phyloP scores from a whole-genome alignment of 139 green algal genomes.

The Closterium sp. region DNA sequence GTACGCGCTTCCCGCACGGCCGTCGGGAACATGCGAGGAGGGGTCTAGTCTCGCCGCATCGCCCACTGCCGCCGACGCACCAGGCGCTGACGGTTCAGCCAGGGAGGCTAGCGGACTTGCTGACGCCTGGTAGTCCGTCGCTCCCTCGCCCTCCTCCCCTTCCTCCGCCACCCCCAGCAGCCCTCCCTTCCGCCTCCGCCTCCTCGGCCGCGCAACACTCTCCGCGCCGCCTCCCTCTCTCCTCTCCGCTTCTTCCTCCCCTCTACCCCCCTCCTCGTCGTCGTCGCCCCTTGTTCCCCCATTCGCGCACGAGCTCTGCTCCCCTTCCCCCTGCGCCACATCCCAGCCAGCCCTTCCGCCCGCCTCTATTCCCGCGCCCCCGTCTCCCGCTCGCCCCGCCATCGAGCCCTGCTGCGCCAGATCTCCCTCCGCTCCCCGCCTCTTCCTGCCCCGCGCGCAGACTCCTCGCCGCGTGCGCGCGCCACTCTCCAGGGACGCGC shows the following conservation, averaged over 20 bases:
- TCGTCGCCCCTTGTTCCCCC: neutral
- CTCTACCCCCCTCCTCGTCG: neutral
- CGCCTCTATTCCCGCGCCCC: neutral
- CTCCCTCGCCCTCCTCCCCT: neutral
- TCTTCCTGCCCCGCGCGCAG: neutral
- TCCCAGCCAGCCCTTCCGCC: too few relatives aligned
- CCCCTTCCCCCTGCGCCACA: neutral
- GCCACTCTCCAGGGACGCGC: neutral
- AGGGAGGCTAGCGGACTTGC: too few relatives aligned
- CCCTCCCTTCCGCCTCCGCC: neutral
- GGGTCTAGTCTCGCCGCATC: too few relatives aligned
- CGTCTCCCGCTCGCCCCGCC: neutral
- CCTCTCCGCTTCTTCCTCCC: neutral
- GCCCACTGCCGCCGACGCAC: too few relatives aligned
- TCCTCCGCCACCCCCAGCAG: neutral
- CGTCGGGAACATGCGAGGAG: neutral
- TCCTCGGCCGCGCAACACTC: neutral
- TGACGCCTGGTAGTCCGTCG: neutral
- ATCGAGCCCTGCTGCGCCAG: neutral
- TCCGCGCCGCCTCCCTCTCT: neutral
- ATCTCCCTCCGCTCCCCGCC: neutral
- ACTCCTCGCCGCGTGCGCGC: neutral
- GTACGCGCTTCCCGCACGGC: neutral
- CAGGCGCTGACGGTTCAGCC: too few relatives aligned
- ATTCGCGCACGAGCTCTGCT: neutral